These are phyloP conservation scores for Ustilago cynodontis DNA, from an alignment of 1,284 basidiomycete species.

Conservation along the genomic window DNA sequence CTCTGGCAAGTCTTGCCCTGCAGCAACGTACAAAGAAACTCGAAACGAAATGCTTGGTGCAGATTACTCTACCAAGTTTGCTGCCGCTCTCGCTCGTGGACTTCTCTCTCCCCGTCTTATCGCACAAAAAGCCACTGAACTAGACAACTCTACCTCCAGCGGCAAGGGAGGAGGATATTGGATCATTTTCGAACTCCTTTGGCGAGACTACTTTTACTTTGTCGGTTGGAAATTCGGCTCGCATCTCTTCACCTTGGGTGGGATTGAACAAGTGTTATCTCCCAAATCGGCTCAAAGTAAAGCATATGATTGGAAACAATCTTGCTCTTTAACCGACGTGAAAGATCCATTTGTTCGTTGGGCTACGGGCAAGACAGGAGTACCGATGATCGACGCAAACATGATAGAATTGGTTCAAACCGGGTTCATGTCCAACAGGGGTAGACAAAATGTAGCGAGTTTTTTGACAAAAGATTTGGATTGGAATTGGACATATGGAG, in stretches of 20 bases:
- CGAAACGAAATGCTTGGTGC: conserved; percentile 58
- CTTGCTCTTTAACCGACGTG: conserved; percentile 24
- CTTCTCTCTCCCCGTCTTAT: conserved; percentile 57
- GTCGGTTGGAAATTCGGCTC: conserved; percentile 59
- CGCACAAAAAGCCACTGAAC: conserved; percentile 44
- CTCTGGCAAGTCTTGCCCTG: conserved; percentile 4
- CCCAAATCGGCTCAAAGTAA: conserved; percentile 45
- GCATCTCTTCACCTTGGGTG: conserved; percentile 56
- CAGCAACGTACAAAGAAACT: conserved; percentile 61
- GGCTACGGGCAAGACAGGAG: conserved; percentile 51
- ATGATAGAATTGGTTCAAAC: conserved; percentile 61
- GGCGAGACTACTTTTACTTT: conserved; percentile 72
- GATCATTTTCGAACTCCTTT: conserved; percentile 65
- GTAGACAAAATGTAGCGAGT: conserved; percentile 60
- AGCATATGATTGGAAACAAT: conserved; percentile 54
- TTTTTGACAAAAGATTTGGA: conserved; percentile 62
- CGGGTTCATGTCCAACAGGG: conserved; percentile 74
- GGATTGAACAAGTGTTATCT: conserved; percentile 53
- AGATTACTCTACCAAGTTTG: conserved; percentile 62
- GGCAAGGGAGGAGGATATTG: conserved; percentile 58
- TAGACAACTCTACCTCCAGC: conserved; percentile 36
- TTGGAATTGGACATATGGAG: conserved; percentile 61
- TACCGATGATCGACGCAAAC: conserved; percentile 65
- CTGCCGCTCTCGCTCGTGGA: conserved; percentile 59
- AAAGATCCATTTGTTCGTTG: conserved; percentile 57